Percentiles rank a stretch among this genome's conserved stretches.
phyloP scores from a whole-genome alignment of 805 yeast species.

The Clavispora fructus region DNA sequence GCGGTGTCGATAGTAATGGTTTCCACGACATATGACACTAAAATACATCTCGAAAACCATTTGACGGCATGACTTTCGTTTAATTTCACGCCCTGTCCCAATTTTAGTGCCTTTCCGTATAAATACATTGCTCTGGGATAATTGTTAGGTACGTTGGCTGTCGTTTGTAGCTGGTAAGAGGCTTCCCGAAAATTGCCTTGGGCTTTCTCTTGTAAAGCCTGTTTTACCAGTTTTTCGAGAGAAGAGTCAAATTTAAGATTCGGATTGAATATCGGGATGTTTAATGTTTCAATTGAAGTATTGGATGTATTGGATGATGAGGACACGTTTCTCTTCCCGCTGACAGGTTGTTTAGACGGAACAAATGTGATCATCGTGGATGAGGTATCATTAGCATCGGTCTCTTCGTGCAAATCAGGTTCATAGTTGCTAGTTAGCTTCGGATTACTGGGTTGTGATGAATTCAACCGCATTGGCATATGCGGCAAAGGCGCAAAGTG shows the following conservation, averaged over 20 bases:
- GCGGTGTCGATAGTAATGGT: conserved; percentile 2
- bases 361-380: not conserved
- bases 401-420: not conserved
- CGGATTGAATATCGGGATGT: conserved; percentile 4
- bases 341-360: not conserved
- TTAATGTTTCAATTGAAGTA: conserved; percentile 6
- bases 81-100: conserved; percentile 63
- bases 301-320: conserved; percentile 1
- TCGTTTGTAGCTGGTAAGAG: conserved; percentile 59
- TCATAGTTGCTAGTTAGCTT: not conserved
- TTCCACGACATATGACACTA: conserved; percentile 15
- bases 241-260: conserved; percentile 14
- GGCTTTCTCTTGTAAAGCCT: conserved; percentile 47
- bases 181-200: conserved; percentile 63
- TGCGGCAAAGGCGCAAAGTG: not conserved
- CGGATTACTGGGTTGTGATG: not conserved
- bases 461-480: not conserved
- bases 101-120: conserved; percentile 61
- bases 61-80: conserved; percentile 50
- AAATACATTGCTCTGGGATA: conserved; percentile 58
- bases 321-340: not conserved
- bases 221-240: conserved; percentile 32
- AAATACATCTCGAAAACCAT: conserved; percentile 53
- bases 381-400: not conserved
- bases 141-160: conserved; percentile 55